phyloP scores from a whole-genome alignment of 495 filamentous ascomycete species.

The Parathielavia appendiculata region DNA sequence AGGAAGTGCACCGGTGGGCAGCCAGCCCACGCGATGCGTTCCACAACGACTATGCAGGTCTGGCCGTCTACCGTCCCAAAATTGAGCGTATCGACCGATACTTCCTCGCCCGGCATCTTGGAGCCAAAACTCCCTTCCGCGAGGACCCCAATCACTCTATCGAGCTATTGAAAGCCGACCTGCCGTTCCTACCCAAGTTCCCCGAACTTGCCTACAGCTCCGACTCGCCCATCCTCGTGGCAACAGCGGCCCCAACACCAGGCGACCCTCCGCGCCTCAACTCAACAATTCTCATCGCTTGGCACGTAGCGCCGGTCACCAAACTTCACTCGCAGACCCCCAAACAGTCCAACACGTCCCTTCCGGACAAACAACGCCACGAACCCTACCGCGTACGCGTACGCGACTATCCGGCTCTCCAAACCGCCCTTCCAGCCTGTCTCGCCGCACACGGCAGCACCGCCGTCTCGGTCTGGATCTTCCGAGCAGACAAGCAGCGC shows the following conservation, averaged over 20 bases:
- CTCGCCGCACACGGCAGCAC: constrained; percentile 24
- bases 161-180: constrained; percentile 20
- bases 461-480: constrained; percentile 30
- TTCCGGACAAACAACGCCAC: constrained; percentile 20
- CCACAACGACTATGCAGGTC: constrained; percentile 22
- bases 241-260: constrained; percentile 27
- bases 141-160: constrained; percentile 27
- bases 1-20: constrained; percentile 32
- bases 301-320: constrained; percentile 26
- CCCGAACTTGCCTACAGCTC: constrained; percentile 29
- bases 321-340: constrained; percentile 21
- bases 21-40: constrained; percentile 22
- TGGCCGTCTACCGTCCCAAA: constrained; percentile 29
- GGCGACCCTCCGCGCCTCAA: constrained; percentile 21
- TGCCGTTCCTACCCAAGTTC: constrained; percentile 30
- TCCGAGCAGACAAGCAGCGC: no score
- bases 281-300: constrained; percentile 27
- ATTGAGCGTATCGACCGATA: constrained; percentile 28
- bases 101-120: constrained; percentile 23
- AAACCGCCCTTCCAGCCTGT: constrained; percentile 23
- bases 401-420: constrained; percentile 25
- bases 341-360: constrained; percentile 11
- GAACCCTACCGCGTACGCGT: constrained; percentile 24
- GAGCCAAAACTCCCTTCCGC: constrained; percentile 25
- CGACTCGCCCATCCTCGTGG: constrained; percentile 25